Evolutionary conservation across 2,329 filamentous ascomycete genomes (phyloP).

Genomic region (Aspergillus fumigatus): DNA sequence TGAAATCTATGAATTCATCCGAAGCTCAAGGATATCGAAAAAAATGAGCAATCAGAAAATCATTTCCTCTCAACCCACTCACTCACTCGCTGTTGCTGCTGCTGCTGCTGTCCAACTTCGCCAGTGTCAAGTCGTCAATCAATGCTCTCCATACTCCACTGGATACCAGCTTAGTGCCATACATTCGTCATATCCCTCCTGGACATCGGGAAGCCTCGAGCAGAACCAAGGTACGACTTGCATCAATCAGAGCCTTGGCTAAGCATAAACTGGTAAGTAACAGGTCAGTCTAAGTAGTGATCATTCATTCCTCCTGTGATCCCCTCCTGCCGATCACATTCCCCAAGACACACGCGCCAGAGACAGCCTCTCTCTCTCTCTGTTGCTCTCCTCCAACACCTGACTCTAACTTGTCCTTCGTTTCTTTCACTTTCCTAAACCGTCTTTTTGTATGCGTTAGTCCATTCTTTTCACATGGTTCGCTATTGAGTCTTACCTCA

Average conservation of each 20-base stretch:
- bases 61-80: neutral
- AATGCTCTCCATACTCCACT: slow-evolving; percentile 9
- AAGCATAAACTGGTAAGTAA: neutral
- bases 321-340: slow-evolving; percentile 38
- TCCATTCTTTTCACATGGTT: slow-evolving; percentile 11
- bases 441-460: neutral
- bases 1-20: neutral
- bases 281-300: neutral
- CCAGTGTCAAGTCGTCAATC: neutral
- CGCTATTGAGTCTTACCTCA: slow-evolving; percentile 12
- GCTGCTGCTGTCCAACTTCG: neutral
- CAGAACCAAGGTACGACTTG: neutral
- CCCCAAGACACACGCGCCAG: slow-evolving; percentile 7
- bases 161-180: too few relatives aligned
- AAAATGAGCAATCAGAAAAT: neutral
- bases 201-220: neutral
- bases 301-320: slow-evolving; percentile 17
- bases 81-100: neutral
- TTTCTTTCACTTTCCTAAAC: slow-evolving; percentile 1
- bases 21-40: neutral
- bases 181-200: neutral
- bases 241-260: neutral
- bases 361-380: slow-evolving; percentile 9
- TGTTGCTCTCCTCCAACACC: slow-evolving; percentile 2
- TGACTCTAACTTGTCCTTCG: neutral